These are phyloP conservation scores for Eleusine coracana DNA, from an alignment of 176 grass and related monocot genomes.

Conservation along the genomic window DNA sequence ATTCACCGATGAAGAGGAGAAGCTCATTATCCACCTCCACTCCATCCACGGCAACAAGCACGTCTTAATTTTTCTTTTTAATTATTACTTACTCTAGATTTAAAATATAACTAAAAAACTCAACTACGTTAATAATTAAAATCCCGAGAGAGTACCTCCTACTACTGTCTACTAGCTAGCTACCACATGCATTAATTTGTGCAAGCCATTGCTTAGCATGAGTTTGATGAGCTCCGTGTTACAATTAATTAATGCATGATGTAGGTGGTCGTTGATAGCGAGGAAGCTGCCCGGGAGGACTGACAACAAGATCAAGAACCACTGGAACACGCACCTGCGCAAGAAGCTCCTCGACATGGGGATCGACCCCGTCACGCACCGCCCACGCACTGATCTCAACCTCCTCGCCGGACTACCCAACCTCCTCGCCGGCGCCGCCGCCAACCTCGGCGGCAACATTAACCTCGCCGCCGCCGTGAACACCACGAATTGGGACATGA, in stretches of 20 bases:
- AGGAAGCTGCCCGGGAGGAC: conserved; percentile 68
- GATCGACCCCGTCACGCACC: conserved; percentile 91
- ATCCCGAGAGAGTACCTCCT: too few species aligned
- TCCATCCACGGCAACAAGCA: conserved; percentile 75
- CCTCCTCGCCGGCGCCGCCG: conserved; percentile 38
- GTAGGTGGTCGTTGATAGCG: conserved; percentile 81
- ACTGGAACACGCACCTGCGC: conserved; percentile 91
- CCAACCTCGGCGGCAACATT: not conserved
- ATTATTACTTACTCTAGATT: too few species aligned
- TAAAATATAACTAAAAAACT: too few species aligned
- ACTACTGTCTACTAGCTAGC: too few species aligned
- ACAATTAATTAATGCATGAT: too few species aligned
- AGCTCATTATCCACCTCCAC: conserved; percentile 82
- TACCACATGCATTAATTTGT: too few species aligned
- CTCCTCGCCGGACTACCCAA: conserved; percentile 55
- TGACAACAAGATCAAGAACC: conserved; percentile 95
- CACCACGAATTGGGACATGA: conserved; percentile 42
- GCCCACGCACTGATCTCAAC: conserved; percentile 62
- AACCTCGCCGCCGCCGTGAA: not conserved
- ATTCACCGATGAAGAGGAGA: conserved; percentile 85
- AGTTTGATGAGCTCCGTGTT: too few species aligned
- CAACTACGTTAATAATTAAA: too few species aligned
- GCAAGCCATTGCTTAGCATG: too few species aligned
- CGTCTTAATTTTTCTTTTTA: too few species aligned
- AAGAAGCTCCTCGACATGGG: conserved; percentile 83